Conservation (phyloP, 2,329 filamentous ascomycete genomes). For the Xylariaceae sp. region DNA sequence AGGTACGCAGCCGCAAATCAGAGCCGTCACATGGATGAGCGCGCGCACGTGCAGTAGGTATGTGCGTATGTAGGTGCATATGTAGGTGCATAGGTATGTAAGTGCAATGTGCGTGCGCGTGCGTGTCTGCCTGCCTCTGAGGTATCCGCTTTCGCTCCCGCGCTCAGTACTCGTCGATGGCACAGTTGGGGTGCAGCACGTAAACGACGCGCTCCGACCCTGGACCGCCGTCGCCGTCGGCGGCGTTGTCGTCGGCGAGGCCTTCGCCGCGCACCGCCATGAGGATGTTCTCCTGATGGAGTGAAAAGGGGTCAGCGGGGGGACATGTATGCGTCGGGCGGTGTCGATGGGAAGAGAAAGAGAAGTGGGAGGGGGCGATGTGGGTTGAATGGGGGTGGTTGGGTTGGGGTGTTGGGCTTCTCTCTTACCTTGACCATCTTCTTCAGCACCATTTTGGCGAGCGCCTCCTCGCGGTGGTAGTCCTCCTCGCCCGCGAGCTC, state of each 20-base stretch:
- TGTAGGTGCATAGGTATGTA: too few species aligned
- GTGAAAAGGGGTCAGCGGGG: slow-evolving; percentile 18
- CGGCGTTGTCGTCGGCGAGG: slow-evolving; percentile 38
- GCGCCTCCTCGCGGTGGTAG: slow-evolving; percentile 55
- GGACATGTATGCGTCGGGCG: too few species aligned
- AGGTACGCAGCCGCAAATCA: too few species aligned
- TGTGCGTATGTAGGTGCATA: too few species aligned
- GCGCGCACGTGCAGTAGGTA: too few species aligned
- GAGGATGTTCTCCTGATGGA: slow-evolving; percentile 71
- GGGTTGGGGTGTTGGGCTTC: too few species aligned
- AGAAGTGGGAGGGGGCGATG: too few species aligned
- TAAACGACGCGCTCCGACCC: slow-evolving; percentile 58
- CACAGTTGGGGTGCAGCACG: slow-evolving; percentile 90
- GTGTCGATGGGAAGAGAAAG: neutral
- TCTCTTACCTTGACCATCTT: slow-evolving; percentile 84
- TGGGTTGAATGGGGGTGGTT: too few species aligned
- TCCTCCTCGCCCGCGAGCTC: slow-evolving; percentile 77
- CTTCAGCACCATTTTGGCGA: slow-evolving; percentile 67
- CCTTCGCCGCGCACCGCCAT: slow-evolving; percentile 66
- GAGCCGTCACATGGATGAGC: too few species aligned
- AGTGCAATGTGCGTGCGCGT: too few species aligned
- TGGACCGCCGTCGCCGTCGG: slow-evolving; percentile 36
- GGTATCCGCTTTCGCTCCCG: too few species aligned
- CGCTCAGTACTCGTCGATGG: slow-evolving; percentile 57
- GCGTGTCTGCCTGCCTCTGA: too few species aligned